Evolutionary conservation across 495 filamentous ascomycete genomes (phyloP), one percentile per base, ranked within the genome.

Genomic region (Xylaria telfairii): DNA sequence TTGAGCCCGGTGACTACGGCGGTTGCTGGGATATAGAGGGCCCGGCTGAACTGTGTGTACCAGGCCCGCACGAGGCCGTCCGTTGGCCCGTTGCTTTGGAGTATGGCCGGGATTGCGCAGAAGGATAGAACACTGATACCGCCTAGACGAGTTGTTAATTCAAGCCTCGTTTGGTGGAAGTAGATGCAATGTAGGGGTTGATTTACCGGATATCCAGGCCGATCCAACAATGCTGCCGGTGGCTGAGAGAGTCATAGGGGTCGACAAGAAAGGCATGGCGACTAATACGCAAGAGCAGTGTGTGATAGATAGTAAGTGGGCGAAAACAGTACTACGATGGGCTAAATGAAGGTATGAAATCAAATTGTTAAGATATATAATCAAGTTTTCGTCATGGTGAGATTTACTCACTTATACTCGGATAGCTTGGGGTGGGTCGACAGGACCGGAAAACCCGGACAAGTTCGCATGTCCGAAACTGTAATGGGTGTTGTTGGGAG

Each of bases 71-170:
- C 76, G 12, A 81, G 71, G 4, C 78, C 70, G 68, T 81, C 76
- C n/a, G 78, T 66, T 10, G 71, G 74, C 0, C 65, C 71, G 3
- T 71, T 70, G 24, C 78, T 74, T 24, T 75, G 65, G 3, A 82
- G 60, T 24, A 84, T 70, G 24, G 80, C 75, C 0, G 83, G 83
- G 7, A 80, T 70, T 0, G 71, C 65, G 65, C 75, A 74, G 24
- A 78, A 71, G 56, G 81, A 82, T 3, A 81, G 70, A 0, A 75
- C 71, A 30, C 71, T 71, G 65, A 83, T 83, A 56, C 80, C 81
- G n/a, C 83, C 83, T 84, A 37, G 1, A 8, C 4, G 19, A 4
- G 2, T 42, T 47, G n/a, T 49, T 53, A 42, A 49, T 46, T 13
- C 54, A 24, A 13, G 6, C 2, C 1, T 53, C 64, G 24, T 41